Evolutionary conservation across 2,329 filamentous ascomycete species (phyloP).

Genomic region (Cylindrodendrum hubeiense): DNA sequence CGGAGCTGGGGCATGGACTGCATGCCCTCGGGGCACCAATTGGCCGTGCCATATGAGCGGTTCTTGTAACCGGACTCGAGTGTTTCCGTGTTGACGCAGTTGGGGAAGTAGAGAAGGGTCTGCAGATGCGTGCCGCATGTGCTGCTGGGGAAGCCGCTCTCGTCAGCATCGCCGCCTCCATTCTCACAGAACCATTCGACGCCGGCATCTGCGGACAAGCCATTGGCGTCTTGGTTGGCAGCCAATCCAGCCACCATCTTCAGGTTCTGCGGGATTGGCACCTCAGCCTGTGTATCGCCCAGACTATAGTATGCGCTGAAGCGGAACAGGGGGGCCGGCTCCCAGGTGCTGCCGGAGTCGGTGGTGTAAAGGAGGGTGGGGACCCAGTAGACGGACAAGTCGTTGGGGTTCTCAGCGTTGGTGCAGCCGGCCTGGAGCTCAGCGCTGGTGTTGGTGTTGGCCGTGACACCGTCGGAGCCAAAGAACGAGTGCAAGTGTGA

Average conservation of each 20-base stretch:
- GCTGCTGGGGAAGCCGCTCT: slow-evolving; percentile 46
- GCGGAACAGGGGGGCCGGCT: slow-evolving; percentile 48
- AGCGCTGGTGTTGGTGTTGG: slow-evolving; percentile 44
- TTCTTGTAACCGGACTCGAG: slow-evolving; percentile 40
- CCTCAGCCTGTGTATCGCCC: slow-evolving; percentile 53
- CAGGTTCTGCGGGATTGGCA: slow-evolving; percentile 59
- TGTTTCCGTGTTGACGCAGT: slow-evolving; percentile 38
- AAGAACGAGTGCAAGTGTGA: slow-evolving; percentile 53
- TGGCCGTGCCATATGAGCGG: slow-evolving; percentile 32
- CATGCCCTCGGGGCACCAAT: slow-evolving; percentile 57
- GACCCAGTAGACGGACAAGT: slow-evolving; percentile 60
- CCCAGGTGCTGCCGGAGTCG: slow-evolving; percentile 46
- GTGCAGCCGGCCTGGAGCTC: slow-evolving; percentile 58
- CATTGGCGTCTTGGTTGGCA: slow-evolving; percentile 20
- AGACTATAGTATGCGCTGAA: slow-evolving; percentile 62
- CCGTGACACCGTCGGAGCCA: slow-evolving; percentile 49
- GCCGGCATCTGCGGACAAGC: slow-evolving; percentile 43
- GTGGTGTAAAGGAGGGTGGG: slow-evolving; percentile 55
- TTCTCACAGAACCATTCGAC: slow-evolving; percentile 49
- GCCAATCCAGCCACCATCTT: slow-evolving; percentile 56
- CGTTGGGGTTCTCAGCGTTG: slow-evolving; percentile 59
- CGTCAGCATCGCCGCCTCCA: slow-evolving; percentile 36
- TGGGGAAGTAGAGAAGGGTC: slow-evolving; percentile 41
- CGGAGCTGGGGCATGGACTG: slow-evolving; percentile 61
- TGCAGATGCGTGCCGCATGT: slow-evolving; percentile 39